Conservation (phyloP, 2,329 filamentous ascomycete genomes). For the Fusarium duplospermum region DNA sequence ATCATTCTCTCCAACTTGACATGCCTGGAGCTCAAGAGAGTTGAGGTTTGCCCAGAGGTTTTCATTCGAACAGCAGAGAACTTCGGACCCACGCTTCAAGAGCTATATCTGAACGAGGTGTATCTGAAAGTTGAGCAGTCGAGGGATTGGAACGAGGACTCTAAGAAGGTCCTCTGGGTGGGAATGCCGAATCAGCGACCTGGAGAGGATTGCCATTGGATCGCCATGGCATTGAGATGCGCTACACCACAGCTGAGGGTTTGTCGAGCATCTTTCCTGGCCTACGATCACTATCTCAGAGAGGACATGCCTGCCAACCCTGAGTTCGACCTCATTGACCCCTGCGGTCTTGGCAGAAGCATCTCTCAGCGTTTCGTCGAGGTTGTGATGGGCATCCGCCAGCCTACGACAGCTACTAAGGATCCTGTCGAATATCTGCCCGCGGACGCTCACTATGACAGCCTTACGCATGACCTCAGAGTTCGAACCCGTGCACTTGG, state of each 20-base stretch:
- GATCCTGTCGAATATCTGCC: conserved; percentile 51
- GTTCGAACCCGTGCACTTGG: conserved; percentile 40
- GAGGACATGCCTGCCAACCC: conserved; percentile 45
- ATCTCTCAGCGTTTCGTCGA: conserved; percentile 61
- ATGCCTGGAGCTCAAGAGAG: conserved; percentile 57
- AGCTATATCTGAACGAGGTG: conserved; percentile 60
- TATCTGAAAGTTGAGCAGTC: conserved; percentile 57
- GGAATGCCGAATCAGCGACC: conserved; percentile 58
- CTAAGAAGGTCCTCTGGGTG: conserved; percentile 56
- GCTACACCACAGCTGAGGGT: conserved; percentile 51
- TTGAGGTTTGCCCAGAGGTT: conserved; percentile 53
- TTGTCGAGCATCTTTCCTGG: conserved; percentile 58
- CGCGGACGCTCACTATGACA: conserved; percentile 42
- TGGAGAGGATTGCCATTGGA: conserved; percentile 52
- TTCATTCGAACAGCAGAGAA: conserved; percentile 50
- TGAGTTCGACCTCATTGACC: conserved; percentile 57
- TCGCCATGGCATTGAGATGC: conserved; percentile 56
- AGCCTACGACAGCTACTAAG: conserved; percentile 50
- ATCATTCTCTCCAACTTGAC: conserved; percentile 53
- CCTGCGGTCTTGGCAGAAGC: conserved; percentile 53
- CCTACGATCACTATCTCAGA: conserved; percentile 55
- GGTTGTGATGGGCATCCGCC: conserved; percentile 54
- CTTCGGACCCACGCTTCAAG: conserved; percentile 54
- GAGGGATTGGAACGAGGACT: conserved; percentile 48
- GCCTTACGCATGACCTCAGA: conserved; percentile 39